Base-by-base conservation (phyloP, 768 basidiomycete species). In the Termitomyces sp. region DNA sequence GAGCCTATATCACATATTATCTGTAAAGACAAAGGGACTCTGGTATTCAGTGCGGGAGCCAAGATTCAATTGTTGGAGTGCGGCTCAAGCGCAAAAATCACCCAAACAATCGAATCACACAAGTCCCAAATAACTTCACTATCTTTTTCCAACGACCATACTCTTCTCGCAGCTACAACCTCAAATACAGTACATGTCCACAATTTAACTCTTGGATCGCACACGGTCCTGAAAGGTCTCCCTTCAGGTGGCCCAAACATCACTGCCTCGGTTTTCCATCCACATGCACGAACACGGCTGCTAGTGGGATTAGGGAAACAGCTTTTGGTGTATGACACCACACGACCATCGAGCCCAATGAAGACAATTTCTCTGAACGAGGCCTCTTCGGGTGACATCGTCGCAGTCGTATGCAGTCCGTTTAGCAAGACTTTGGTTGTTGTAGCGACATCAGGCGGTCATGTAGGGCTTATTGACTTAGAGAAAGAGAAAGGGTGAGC, bases 371-470 rank as follows among this genome's bases (percentile, higher is more conserved):
- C 74, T 2, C 64, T 89, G 55, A 74, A 71, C 10, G 82, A 83
- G 24, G 62, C 71, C 18, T 61, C 65, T 4, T 64, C 71, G 0
- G 84, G 83, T 8, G 69, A 80, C n/a, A 78, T 91, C 24, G 69
- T 81, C 4, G 79, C 79, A 13, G 68, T 90, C 9, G 76, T 82
- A 7, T 84, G 82, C 60, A 89, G 88, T 61, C 88, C 89, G 7
- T 91, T 89, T 69, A 90, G 88, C 71, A 90, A 86, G 73, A 86
- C 85, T 2, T 72, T 91, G 34, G 75, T 87, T 26, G 85, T 85
- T 2, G 79, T 80, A 43, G 82, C 80, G 1, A 85, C 79, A 42
- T 73, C 79, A 13, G 74, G 70, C 4, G 88, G 88, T 1, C 71
- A 74, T 43, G 75, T 91, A 12, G 76, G 71, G 4, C 75, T 91